Base-by-base conservation (phyloP, 441 rosid genomes). In the Erodium moschatum region DNA sequence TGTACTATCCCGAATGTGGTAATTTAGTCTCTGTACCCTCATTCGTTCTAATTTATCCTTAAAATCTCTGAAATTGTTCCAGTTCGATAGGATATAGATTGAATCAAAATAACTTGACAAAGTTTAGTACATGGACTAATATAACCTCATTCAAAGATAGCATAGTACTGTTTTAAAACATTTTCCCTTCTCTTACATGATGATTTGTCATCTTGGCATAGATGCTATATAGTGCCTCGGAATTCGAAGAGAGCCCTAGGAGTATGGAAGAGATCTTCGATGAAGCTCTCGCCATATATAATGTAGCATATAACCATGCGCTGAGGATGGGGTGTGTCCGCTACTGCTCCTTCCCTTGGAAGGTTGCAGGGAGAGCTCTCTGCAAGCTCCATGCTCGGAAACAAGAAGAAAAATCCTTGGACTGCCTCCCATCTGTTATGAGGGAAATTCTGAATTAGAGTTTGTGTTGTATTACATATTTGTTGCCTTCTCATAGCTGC, bases 291-390 rank as follows among this genome's bases (percentile, higher is more conserved):
- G 91, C 92, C 0, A 79, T 92, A 2, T 88, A 90, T 40, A 66
- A 85, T 61, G 20, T 76, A 2, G 76, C 35, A 10, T 90, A 87
- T 0, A 76, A 83, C 16, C 52, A 77, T 60, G 93, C 93, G 1
- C 69, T 8, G 44, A 0, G 15, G 0, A 0, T 0, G 1, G 9
- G 70, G 1, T 5, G 6, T 0, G 83, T 58, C 0, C 0, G 6
- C 0, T 56, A 44, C 18, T 88, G 96, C 60, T 24, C 75, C 2
- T 88, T 89, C 72, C 93, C 82, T 12, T 90, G 97, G 98, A 86
- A 21, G 62, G 76, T 83, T 54, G 92, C 97, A 40, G 90, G 97
- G 33, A 64, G 84, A 15, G 88, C 86, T 3, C 75, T 92, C 3
- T 86, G 85, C 78, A 70, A 38, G 52, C 42, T 81, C 0, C 80